Evolutionary conservation across 2,329 filamentous ascomycete genomes (phyloP), one percentile per base, ranked within the genome.

Genomic region (Parastagonospora avenae): DNA sequence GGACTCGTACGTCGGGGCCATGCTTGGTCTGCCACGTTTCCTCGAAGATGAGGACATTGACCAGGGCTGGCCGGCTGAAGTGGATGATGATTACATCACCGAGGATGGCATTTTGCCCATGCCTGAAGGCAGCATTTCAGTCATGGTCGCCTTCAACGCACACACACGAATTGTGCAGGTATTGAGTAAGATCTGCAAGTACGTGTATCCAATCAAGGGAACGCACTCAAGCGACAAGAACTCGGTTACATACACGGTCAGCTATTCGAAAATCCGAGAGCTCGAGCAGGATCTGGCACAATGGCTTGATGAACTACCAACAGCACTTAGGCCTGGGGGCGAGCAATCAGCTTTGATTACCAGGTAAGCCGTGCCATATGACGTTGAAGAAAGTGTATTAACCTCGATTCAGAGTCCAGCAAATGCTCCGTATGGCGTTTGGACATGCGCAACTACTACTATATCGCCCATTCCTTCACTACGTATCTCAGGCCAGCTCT

Each of bases 381-480:
- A 15, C 2, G 15, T 4, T 8, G 8, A 14, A 32, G 27, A 28
- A 27, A 8, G 2, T n/a, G 27, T 46, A 8, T 45, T 63, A 38
- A 56, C 48, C 6, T 46, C 35, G 53, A 4, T 42, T 4, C 52
- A 83, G 83, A 46, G 77, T 82, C n/a, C 89, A 91, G 53, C 90
- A 92, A 56, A 78, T 92, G 19, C 78, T 94, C 15, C 82, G 90
- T 31, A 87, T 94, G 72, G 84, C 87, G n/a, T 93, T 90, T 68
- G 89, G 88, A 2, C 89, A 93, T 64, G 88, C 92, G 4, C 90
- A 93, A 66, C 86, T 94, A 71, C 85, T 94, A 66, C 77, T 94
- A 2, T 94, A 94, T 65, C 81, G 91, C 14, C 91, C 91, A 0
- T 94, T 94, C 69, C 76, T 94, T 10, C 91, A 94, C 68, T 94